Evolutionary conservation across 108 stramenopile genomes (phyloP), one percentile per base, ranked within the genome.

Genomic region (Mediolabrus comicus): DNA sequence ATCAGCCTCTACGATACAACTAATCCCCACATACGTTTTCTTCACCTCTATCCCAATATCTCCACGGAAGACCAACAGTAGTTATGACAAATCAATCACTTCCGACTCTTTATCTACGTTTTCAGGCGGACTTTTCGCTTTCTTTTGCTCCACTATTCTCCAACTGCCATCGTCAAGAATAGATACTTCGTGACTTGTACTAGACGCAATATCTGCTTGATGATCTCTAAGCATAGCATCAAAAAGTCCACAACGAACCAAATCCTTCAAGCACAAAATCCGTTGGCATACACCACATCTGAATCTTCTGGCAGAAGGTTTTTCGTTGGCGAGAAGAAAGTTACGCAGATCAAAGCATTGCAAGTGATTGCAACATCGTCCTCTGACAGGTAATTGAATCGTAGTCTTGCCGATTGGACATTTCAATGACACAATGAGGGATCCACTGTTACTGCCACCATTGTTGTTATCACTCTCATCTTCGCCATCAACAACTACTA

Each of bases 341-440:
- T 76, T 82, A 25, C 58, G 35, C 27, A 92, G 67, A 76, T 95
- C 89, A 77, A 95, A 78, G 60, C 77, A 78, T 69, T 78, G 77
- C 29, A 78, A 34, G 34, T 78, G 77, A 34, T 34, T 67, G 22
- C 77, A 78, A 31, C 62, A 28, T 33, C 77, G 53, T 33, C 70
- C 70, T 13, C 77, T 69, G 35, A 92, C 94, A 19, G 94, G 94
- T 31, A 74, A 83, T 28, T 74, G 64, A 72, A 91, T 86, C n/a
- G 62, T 51, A 26, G 65, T 57, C 64, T 79, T 88, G 2, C 73
- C 61, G 9, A 85, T 74, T 17, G 88, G 83, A 72, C 87, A 88
- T n/a, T 64, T 19, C 10, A 93, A 56, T 3, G 84, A 84, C 38
- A 89, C 87, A 4, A 72, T 67, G 9, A 86, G 59, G 9, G 14